phyloP scores from a whole-genome alignment of 2,329 filamentous ascomycete genomes.

The Aspergillus fumigatus region DNA sequence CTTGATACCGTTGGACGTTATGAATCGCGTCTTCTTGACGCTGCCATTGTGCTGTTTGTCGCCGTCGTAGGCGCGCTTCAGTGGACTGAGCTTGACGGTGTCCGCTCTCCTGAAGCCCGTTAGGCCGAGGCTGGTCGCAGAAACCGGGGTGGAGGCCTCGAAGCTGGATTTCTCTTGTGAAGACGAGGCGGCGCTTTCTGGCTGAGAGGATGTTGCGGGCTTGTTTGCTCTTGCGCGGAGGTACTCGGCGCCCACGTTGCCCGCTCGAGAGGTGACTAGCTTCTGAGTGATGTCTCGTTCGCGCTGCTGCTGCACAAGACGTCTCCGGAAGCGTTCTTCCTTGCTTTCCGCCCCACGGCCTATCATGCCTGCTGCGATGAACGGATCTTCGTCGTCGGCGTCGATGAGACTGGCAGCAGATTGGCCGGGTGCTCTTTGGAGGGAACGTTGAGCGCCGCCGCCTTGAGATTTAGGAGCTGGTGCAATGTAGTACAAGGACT shows the following conservation, averaged over 20 bases:
- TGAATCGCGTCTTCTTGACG: constrained; percentile 69
- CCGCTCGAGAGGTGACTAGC: constrained; percentile 31
- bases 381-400: constrained; percentile 39
- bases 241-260: constrained; percentile 42
- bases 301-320: constrained; percentile 39
- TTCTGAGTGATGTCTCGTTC: constrained; percentile 43
- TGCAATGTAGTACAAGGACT: constrained; percentile 44
- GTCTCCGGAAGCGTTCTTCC: constrained; percentile 40
- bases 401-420: constrained; percentile 41
- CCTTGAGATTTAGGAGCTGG: constrained; percentile 24
- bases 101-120: constrained; percentile 32
- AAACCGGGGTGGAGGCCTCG: constrained; percentile 10
- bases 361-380: constrained; percentile 36
- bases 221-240: constrained; percentile 31
- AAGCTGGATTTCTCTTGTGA: constrained; percentile 7
- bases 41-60: constrained; percentile 30
- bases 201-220: constrained; percentile 16
- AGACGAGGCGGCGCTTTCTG: background rate
- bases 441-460: constrained; percentile 15
- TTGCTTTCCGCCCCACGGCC: constrained; percentile 38
- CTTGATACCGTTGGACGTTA: constrained; percentile 71
- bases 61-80: constrained; percentile 36
- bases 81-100: constrained; percentile 37
- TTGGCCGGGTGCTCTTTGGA: constrained; percentile 20
- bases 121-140: constrained; percentile 19